Base-by-base conservation (phyloP, 1,284 basidiomycete genomes). In the Coriolopsis trogii region DNA sequence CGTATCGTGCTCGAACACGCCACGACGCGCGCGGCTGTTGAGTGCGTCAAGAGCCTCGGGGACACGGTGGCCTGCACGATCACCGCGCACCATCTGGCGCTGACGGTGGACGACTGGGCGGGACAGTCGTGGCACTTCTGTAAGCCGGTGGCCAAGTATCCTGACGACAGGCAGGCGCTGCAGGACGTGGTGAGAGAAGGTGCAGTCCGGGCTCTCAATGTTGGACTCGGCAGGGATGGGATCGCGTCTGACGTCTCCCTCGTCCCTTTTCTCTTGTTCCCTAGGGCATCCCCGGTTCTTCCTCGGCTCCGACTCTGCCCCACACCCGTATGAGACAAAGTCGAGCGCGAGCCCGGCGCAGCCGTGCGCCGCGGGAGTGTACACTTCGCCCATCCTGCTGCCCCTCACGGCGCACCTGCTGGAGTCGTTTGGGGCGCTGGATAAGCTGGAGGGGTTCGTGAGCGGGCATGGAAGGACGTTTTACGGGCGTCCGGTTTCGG, bases 1-100 rank as follows among this genome's bases (percentile, higher is more conserved):
- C 89, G 94, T 49, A 99, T 99, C 64, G 96, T 99, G 4, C 84
- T 99, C 33, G 97, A 99, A 72, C 97, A 99, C 67, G 97, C 97
- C n/a, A 99, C 97, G 0, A 98, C 95, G 2, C 83, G 91, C 31
- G 93, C 92, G 30, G 95, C 97, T 0, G 86, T 99, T n/a, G 93
- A 96, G 63, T 84, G 87, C 18, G 91, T 98, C 62, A 89, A 90
- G 67, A 77, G 82, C 37, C 87, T 95, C 25, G 93, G 93, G 0
- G 74, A 80, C 37, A 98, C 93, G 30, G 96, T 99, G 24, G 96
- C 86, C 10, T 99, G 97, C 72, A 94, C 92, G 6, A 98, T 99
- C 72, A 99, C 97, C 3, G 90, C 95, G 0, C 97, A 99, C 73
- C 97, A 99, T 69, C 84, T 99, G 31, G 87, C 85, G 33, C 80